Base-by-base conservation (phyloP, 176 grass and related monocot species). In the Themeda triandra region DNA sequence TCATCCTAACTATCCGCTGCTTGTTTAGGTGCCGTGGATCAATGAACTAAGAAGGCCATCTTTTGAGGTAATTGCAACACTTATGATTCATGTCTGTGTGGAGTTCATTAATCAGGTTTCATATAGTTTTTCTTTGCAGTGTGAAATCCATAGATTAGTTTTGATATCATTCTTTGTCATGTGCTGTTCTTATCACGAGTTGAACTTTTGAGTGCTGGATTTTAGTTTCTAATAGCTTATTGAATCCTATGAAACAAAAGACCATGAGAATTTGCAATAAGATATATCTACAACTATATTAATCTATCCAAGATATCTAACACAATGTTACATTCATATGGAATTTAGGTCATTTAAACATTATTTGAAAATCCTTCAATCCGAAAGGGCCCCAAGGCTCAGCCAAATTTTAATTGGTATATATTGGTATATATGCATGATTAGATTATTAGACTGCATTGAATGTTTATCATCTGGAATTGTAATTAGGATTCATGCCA, bases 21-120 rank as follows among this genome's bases (percentile, higher is more conserved):
- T 89, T 94, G 58, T 84, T 66, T 91, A 98, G 95, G 86, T 98
- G 95, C 67, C 95, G 92, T 62, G 95, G 95, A 83, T 98, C 95
- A 79, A 95, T 98, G 95, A 98, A 98, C 80, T 97, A 97, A 87
- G 81, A 81, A 87, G 71, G 62, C 24, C 18, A 39, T 60, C 67
- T 25, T 44, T 66, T 33, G 32, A 66, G 88, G 84, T 79, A 86
- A 65, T 33, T 75, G 19, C 44, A 66, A 45, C 53, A 64, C 40
- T 77, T 81, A 27, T 35, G 19, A 13, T 35, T 80, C 64, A 28
- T 35, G 75, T 29, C 54, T 63, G 8, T 78, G 65, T 77, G 31
- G 44, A 76, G 78, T 31, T 65, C 63, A 65, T 28, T 31, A 17
- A 40, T 49, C 62, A 51, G 23, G 63, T 45, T 82, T 46, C 51